Conservation (phyloP, 495 filamentous ascomycete species). For the Tuber microsphaerosporum region DNA sequence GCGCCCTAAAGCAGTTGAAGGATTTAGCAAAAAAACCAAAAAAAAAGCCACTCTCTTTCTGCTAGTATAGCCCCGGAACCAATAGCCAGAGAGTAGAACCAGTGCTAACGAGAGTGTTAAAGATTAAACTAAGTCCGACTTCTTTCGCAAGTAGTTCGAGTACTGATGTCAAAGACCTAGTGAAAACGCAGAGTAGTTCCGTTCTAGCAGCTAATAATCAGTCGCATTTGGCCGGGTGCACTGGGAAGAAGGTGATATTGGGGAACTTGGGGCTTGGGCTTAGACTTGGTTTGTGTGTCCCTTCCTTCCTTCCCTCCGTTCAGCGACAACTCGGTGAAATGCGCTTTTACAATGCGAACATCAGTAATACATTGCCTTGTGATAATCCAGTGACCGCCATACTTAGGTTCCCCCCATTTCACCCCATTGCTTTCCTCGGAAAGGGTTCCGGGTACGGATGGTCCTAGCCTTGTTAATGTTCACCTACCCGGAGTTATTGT, state of each 20-base stretch:
- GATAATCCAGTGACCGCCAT: background rate
- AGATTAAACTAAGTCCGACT: background rate
- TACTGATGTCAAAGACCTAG: background rate
- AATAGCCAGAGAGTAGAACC: background rate
- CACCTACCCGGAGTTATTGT: background rate
- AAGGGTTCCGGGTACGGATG: background rate
- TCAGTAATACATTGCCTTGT: background rate
- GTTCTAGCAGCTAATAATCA: background rate
- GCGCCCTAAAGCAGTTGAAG: background rate
- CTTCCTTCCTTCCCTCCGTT: background rate
- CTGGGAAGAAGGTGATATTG: background rate
- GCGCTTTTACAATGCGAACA: background rate
- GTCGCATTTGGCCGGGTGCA: background rate
- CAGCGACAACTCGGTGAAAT: background rate
- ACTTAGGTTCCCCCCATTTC: background rate
- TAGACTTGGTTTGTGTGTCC: background rate
- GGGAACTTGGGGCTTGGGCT: background rate
- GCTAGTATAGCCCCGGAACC: background rate
- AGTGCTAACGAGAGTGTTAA: background rate
- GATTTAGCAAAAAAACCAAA: background rate
- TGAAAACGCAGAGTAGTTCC: background rate
- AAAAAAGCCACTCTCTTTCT: background rate
- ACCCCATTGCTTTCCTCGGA: background rate
- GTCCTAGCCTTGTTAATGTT: background rate
- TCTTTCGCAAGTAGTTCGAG: background rate